Percentiles rank a stretch among this genome's conserved stretches.
phyloP scores from a whole-genome alignment of 495 filamentous ascomycete genomes.

The Trichocladium uniseriatum region DNA sequence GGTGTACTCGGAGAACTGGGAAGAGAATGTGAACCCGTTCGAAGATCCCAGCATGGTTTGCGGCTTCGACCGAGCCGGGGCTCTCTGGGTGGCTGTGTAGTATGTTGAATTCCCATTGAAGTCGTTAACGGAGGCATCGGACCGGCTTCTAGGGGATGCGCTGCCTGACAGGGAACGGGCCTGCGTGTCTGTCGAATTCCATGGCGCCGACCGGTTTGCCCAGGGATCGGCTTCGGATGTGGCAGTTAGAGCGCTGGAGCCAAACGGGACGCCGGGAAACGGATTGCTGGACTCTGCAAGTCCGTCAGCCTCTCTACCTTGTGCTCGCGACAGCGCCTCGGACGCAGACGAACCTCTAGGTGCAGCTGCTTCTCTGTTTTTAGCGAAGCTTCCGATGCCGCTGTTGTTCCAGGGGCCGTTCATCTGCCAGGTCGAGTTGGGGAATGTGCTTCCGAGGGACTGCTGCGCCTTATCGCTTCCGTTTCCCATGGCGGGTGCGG shows the following conservation, averaged over 20 bases:
- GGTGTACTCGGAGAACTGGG: slow-evolving; percentile 10
- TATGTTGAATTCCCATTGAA: slow-evolving; percentile 33
- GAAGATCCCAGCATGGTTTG: slow-evolving; percentile 1
- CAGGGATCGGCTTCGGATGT: slow-evolving; percentile 55
- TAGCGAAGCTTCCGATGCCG: slow-evolving; percentile 53
- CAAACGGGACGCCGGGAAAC: slow-evolving; percentile 33
- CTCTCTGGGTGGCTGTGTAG: slow-evolving; percentile 24
- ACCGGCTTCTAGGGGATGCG: slow-evolving; percentile 24
- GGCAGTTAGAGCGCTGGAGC: slow-evolving; percentile 56
- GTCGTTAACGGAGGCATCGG: slow-evolving; percentile 31
- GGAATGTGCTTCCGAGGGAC: neutral
- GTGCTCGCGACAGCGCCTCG: neutral
- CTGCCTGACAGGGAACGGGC: slow-evolving; percentile 20
- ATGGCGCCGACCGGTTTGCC: slow-evolving; percentile 40
- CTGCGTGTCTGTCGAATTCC: slow-evolving; percentile 42
- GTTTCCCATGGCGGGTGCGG: slow-evolving; percentile 12
- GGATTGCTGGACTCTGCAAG: slow-evolving; percentile 28
- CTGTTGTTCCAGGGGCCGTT: slow-evolving; percentile 34
- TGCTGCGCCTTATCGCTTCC: slow-evolving; percentile 21
- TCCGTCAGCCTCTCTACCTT: slow-evolving; percentile 15
- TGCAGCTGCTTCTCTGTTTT: slow-evolving; percentile 31
- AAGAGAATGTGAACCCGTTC: slow-evolving; percentile 6
- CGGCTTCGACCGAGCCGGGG: slow-evolving; percentile 8
- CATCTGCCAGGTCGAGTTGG: neutral
- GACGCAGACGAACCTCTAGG: slow-evolving; percentile 35